These are phyloP conservation scores for Botryosphaeria dothidea DNA, from an alignment of 2,329 filamentous ascomycete genomes.

Conservation along the genomic window DNA sequence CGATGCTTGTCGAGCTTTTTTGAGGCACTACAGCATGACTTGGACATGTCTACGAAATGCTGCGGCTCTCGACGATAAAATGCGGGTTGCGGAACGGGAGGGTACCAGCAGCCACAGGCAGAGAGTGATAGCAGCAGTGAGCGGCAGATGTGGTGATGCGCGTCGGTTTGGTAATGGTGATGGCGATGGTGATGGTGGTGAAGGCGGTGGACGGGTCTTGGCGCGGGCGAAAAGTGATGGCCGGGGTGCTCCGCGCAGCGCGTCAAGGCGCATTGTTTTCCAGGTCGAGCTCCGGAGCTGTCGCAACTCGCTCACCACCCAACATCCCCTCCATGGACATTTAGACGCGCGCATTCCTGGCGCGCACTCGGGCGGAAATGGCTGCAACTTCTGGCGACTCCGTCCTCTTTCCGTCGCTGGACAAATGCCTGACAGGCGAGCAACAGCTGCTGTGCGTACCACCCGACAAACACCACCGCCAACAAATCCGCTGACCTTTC, in stretches of 20 bases:
- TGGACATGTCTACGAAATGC: too few relatives aligned
- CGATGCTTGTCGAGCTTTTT: too few relatives aligned
- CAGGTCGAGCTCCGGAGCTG: conserved; percentile 13
- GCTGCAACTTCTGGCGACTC: conserved; percentile 49
- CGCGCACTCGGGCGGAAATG: conserved; percentile 40
- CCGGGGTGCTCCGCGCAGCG: conserved; percentile 1
- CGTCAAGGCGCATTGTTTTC: conserved; percentile 17
- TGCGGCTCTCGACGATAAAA: too few relatives aligned
- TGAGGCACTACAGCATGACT: too few relatives aligned
- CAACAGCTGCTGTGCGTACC: conserved; percentile 72
- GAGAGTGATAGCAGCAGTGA: too few relatives aligned
- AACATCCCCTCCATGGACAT: conserved; percentile 16
- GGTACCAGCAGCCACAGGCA: too few relatives aligned
- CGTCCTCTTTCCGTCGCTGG: conserved; percentile 80
- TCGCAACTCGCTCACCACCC: conserved; percentile 10
- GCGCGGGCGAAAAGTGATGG: background rate
- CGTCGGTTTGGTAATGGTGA: background rate
- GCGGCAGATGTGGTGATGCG: too few relatives aligned
- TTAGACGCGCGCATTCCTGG: conserved; percentile 19
- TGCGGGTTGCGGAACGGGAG: too few relatives aligned
- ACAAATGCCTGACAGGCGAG: conserved; percentile 81
- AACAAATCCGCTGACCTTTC: conserved; percentile 36
- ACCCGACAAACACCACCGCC: background rate
- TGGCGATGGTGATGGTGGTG: background rate
- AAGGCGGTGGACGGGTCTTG: background rate